Percentiles rank a stretch among this genome's conserved stretches.
These are phyloP conservation scores for Polytolypa hystricis DNA, from an alignment of 2,329 filamentous ascomycete genomes.

Conservation along the genomic window DNA sequence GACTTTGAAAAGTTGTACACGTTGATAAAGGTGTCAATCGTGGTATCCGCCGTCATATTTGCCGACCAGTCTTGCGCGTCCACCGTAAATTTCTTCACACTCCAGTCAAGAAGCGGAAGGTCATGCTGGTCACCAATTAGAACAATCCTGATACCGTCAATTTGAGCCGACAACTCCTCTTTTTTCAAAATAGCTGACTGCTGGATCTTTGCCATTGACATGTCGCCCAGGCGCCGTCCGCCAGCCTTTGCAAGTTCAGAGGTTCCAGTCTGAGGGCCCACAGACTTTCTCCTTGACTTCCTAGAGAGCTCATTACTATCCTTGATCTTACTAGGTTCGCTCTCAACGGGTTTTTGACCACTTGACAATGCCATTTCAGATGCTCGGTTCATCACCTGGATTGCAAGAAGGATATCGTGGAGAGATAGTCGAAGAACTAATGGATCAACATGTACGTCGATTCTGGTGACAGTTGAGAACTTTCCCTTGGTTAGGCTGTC, in stretches of 20 bases:
- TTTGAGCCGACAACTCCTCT: conserved; percentile 74
- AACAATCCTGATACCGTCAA: conserved; percentile 84
- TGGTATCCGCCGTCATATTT: conserved; percentile 73
- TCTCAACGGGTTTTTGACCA: conserved; percentile 38
- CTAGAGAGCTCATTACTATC: conserved; percentile 11
- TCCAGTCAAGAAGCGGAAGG: conserved; percentile 85
- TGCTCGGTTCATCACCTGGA: conserved; percentile 84
- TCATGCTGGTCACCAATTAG: conserved; percentile 94
- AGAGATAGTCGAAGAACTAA: conserved; percentile 82
- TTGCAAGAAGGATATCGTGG: conserved; percentile 84
- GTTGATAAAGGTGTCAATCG: conserved; percentile 89
- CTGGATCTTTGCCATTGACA: not conserved
- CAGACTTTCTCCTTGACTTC: conserved; percentile 2
- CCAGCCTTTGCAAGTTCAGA: not conserved
- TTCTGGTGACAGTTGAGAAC: conserved; percentile 56
- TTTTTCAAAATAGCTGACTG: conserved; percentile 48
- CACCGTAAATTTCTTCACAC: conserved; percentile 78
- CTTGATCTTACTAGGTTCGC: conserved; percentile 44
- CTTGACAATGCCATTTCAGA: conserved; percentile 63
- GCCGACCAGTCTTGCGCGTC: conserved; percentile 86
- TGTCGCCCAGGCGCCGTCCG: not conserved
- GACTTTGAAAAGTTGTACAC: conserved; percentile 99
- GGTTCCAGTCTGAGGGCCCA: not conserved
- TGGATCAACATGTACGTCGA: conserved; percentile 81
- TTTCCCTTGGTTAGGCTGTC: conserved; percentile 56